These are phyloP conservation scores for Pyrenochaeta sp. DNA, from an alignment of 2,329 filamentous ascomycete species.

Conservation along the genomic window DNA sequence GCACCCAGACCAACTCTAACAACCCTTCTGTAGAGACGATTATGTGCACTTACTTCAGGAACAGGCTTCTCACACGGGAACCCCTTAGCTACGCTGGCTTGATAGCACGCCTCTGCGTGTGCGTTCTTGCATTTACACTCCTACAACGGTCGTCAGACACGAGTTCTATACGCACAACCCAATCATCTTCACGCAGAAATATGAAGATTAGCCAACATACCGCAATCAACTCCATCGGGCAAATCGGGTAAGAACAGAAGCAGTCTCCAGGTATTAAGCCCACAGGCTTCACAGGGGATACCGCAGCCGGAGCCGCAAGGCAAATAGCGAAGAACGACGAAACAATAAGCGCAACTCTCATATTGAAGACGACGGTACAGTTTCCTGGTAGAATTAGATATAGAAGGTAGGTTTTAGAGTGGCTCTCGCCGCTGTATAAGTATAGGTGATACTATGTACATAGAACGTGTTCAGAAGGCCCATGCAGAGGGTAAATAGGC, in stretches of 20 bases:
- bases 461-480: too few relatives aligned
- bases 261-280: neutral
- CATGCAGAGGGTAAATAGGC: too few relatives aligned
- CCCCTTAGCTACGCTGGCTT: constrained; percentile 4
- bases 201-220: constrained; percentile 5
- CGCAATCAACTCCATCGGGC: constrained; percentile 19
- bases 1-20: neutral
- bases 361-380: neutral
- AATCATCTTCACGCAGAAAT: neutral
- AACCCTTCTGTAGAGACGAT: too few relatives aligned
- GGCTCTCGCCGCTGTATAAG: too few relatives aligned
- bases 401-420: too few relatives aligned
- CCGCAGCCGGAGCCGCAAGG: constrained; percentile 6
- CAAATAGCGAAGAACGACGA: constrained; percentile 13
- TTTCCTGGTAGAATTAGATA: too few relatives aligned
- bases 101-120: constrained; percentile 22
- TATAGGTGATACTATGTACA: too few relatives aligned
- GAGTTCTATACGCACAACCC: neutral
- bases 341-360: constrained; percentile 16
- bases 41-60: constrained; percentile 1
- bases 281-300: neutral
- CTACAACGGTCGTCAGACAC: constrained; percentile 6
- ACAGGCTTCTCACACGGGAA: constrained; percentile 1
- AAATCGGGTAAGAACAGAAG: constrained; percentile 16
- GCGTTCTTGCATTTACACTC: constrained; percentile 28